Percentiles rank a stretch among this genome's conserved stretches.
Evolutionary conservation across 441 rosid species (phyloP).

Genomic region (Brassica balearica): DNA sequence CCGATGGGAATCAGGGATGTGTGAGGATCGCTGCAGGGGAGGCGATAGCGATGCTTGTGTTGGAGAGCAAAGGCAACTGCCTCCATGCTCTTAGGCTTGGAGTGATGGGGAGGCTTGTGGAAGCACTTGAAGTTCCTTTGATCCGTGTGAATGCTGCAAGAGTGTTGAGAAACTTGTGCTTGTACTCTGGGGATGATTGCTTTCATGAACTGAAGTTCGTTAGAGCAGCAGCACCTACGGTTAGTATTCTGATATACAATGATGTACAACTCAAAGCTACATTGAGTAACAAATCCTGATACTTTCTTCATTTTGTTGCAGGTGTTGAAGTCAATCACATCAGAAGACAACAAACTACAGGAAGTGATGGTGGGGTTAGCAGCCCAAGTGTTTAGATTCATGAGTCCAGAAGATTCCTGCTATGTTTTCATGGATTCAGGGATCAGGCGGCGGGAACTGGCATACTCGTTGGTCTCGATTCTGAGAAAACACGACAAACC

Average conservation of each 20-base stretch:
- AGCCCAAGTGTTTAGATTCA: conserved; percentile 67
- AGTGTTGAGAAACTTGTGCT: conserved; percentile 73
- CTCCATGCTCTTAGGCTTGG: conserved; percentile 65
- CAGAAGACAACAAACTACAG: conserved; percentile 66
- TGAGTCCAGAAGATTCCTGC: conserved; percentile 60
- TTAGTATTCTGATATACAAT: conserved; percentile 43
- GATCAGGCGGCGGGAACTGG: conserved; percentile 56
- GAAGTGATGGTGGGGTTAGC: conserved; percentile 95
- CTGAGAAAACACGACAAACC: conserved; percentile 66
- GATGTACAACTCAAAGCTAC: background rate
- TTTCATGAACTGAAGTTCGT: conserved; percentile 56
- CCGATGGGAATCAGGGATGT: conserved; percentile 49
- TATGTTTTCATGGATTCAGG: conserved; percentile 55
- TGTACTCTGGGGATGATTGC: conserved; percentile 58
- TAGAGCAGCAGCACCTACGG: conserved; percentile 70
- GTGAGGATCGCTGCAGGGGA: conserved; percentile 83
- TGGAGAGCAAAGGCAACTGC: conserved; percentile 79
- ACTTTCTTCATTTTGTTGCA: conserved; percentile 40
- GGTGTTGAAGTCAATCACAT: conserved; percentile 70
- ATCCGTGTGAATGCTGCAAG: conserved; percentile 78
- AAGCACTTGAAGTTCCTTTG: conserved; percentile 59
- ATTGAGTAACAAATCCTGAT: conserved; percentile 1
- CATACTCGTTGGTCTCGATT: conserved; percentile 54
- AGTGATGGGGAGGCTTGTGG: conserved; percentile 57
- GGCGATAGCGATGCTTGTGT: conserved; percentile 83